A percentile compares a stretch with the other conserved stretches of the same genome.
These are phyloP conservation scores for Claviceps sp. DNA, from an alignment of 2,329 filamentous ascomycete species.

Conservation along the genomic window DNA sequence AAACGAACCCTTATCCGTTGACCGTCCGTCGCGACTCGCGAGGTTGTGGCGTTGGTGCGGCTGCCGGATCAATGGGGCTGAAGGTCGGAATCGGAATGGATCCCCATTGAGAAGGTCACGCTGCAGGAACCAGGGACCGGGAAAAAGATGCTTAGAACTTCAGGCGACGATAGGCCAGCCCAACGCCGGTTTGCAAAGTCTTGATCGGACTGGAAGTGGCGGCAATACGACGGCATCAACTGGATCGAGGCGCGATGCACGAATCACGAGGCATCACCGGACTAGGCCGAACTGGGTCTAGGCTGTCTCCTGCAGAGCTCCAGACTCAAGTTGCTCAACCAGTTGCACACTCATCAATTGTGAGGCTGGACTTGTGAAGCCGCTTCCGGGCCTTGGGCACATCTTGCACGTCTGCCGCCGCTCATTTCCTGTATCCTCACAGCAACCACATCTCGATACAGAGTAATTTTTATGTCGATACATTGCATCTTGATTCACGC, in stretches of 20 bases:
- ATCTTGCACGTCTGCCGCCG: not conserved
- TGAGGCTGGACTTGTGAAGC: not conserved
- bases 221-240: not conserved
- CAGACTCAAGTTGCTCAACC: too few relatives aligned
- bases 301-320: not conserved
- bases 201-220: not conserved
- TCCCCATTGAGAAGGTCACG: constrained; percentile 1
- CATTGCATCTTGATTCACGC: not conserved
- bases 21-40: not conserved
- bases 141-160: not conserved
- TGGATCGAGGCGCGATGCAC: not conserved
- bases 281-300: not conserved
- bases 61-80: not conserved
- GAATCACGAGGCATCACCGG: not conserved
- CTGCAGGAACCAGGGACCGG: constrained; percentile 1
- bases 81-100: not conserved
- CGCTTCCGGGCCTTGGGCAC: not conserved
- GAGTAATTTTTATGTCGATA: not conserved
- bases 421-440: not conserved
- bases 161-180: not conserved
- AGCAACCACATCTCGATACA: not conserved
- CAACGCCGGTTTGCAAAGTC: not conserved
- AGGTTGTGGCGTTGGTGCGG: not conserved
- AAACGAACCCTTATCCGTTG: not conserved
- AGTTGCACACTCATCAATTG: not conserved